These are phyloP conservation scores for Neonectria hederae DNA, from an alignment of 2,329 filamentous ascomycete species.

Conservation along the genomic window DNA sequence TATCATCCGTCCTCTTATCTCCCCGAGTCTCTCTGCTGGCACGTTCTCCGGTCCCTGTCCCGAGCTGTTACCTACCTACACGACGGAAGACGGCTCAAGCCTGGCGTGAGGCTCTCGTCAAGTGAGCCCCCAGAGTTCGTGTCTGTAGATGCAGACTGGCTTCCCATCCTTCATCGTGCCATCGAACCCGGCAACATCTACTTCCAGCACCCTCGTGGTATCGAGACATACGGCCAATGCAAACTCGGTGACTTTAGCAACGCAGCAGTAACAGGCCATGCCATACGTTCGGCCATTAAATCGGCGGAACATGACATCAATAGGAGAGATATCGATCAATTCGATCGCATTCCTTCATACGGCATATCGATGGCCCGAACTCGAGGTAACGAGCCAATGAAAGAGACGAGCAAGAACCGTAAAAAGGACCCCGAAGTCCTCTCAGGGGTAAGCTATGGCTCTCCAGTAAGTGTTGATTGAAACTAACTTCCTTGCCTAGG, in stretches of 20 bases:
- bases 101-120: conserved; percentile 15
- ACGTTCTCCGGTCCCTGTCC: conserved; percentile 59
- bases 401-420: conserved; percentile 9
- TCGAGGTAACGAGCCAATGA: conserved; percentile 28
- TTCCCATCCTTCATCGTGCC: conserved; percentile 60
- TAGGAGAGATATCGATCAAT: too few species aligned
- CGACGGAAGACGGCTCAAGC: conserved; percentile 52
- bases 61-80: conserved; percentile 64
- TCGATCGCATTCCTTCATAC: too few species aligned
- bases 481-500: conserved; percentile 31
- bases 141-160: conserved; percentile 55
- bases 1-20: conserved; percentile 47
- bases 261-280: conserved; percentile 53
- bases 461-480: neutral
- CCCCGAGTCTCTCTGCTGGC: conserved; percentile 65
- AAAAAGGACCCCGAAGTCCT: conserved; percentile 13
- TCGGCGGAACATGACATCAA: neutral
- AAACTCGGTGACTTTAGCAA: conserved; percentile 61
- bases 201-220: conserved; percentile 57
- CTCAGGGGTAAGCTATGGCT: conserved; percentile 20
- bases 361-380: conserved; percentile 27
- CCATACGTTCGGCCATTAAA: conserved; percentile 5
- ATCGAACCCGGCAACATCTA: conserved; percentile 60
- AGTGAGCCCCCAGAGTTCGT: conserved; percentile 21
- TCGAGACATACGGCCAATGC: conserved; percentile 62